These are phyloP conservation scores for Hymenoscyphus fraxineus DNA, from an alignment of 2,329 filamentous ascomycete genomes.

Conservation along the genomic window DNA sequence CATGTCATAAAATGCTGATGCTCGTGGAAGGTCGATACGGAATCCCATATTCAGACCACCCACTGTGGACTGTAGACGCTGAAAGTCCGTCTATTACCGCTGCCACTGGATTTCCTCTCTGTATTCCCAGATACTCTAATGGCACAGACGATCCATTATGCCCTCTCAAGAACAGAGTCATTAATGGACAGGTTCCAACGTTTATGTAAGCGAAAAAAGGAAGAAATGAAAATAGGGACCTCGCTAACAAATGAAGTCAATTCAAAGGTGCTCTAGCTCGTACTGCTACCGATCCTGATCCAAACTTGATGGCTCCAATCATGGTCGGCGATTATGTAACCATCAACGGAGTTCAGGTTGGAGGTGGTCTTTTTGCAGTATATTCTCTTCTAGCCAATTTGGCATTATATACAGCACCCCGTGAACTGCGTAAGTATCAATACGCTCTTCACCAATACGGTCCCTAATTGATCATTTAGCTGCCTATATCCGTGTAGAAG, in stretches of 20 bases:
- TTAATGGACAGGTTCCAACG: constrained; percentile 5
- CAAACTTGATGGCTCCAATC: constrained; percentile 40
- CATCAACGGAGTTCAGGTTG: constrained; percentile 36
- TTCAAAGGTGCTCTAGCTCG: constrained; percentile 17
- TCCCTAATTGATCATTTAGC: constrained; percentile 15
- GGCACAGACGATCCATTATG: constrained; percentile 37
- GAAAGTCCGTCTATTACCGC: constrained; percentile 45
- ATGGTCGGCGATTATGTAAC: constrained; percentile 40
- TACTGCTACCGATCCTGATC: constrained; percentile 32
- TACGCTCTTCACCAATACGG: not conserved
- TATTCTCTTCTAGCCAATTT: constrained; percentile 39
- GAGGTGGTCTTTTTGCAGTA: constrained; percentile 35
- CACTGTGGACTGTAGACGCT: constrained; percentile 46
- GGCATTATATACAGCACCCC: constrained; percentile 34
- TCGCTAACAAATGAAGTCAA: constrained; percentile 4
- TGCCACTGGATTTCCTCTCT: constrained; percentile 52
- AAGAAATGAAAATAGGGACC: not conserved
- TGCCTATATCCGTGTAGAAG: constrained; percentile 41
- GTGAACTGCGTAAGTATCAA: constrained; percentile 22
- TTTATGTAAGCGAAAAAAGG: constrained; percentile 12
- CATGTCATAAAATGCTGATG: not conserved
- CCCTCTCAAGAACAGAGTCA: constrained; percentile 36
- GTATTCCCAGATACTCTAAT: constrained; percentile 40
- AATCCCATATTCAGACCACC: constrained; percentile 36
- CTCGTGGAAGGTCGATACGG: constrained; percentile 39